Conservation (phyloP, 441 rosid species). For the Euphorbia corollata region DNA sequence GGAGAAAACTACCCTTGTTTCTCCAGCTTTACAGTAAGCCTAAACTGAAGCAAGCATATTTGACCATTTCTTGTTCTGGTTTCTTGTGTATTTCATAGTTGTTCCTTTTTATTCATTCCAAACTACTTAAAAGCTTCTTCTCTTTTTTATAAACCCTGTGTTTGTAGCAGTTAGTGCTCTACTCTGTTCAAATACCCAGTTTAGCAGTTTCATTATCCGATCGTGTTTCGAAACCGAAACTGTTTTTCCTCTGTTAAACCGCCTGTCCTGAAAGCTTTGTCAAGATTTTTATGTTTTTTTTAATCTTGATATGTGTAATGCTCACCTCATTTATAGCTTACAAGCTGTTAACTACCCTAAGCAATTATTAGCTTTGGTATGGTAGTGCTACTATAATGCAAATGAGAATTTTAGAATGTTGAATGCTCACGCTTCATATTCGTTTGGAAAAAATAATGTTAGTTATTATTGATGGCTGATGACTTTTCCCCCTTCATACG, state of each 20-base stretch:
- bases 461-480: slow-evolving; percentile 11
- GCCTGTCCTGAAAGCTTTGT: not conserved
- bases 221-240: not conserved
- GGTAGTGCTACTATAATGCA: not conserved
- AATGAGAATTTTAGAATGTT: not conserved
- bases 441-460: not conserved
- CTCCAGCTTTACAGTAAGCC: not conserved
- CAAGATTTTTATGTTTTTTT: not conserved
- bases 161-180: not conserved
- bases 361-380: not conserved
- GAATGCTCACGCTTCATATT: not conserved
- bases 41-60: not conserved
- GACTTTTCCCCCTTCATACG: slow-evolving; percentile 16
- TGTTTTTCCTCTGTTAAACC: not conserved
- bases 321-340: not conserved
- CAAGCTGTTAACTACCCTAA: not conserved
- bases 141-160: not conserved
- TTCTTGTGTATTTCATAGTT: not conserved
- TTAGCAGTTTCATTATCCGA: not conserved
- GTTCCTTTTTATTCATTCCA: not conserved
- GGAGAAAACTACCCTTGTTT: not conserved
- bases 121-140: not conserved
- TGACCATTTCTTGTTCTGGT: not conserved
- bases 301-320: too few species aligned
- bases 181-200: not conserved